Evolutionary conservation across 2,329 filamentous ascomycete species (phyloP).

Genomic region (Cladophialophora carrionii): DNA sequence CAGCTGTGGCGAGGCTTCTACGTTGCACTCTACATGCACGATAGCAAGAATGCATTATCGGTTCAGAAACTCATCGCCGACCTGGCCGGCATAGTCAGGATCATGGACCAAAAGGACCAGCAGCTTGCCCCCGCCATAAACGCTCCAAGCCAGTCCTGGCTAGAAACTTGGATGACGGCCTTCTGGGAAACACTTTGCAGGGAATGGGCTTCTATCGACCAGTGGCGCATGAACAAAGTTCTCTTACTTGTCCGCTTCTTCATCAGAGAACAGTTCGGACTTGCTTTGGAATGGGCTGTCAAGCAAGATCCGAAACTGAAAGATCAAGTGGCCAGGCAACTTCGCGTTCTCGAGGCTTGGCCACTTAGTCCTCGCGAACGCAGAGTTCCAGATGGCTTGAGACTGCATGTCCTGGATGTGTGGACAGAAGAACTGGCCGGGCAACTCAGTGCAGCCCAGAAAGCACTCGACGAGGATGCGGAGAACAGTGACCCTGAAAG

Average conservation of each 20-base stretch:
- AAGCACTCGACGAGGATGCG: slow-evolving; percentile 2
- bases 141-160: slow-evolving; percentile 21
- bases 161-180: slow-evolving; percentile 44
- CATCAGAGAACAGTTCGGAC: slow-evolving; percentile 33
- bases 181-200: slow-evolving; percentile 73
- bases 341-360: slow-evolving; percentile 25
- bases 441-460: slow-evolving; percentile 20
- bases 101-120: slow-evolving; percentile 26
- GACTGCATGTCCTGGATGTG: slow-evolving; percentile 85
- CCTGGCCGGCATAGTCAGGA: slow-evolving; percentile 30
- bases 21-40: slow-evolving; percentile 39
- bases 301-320: slow-evolving; percentile 31
- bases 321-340: slow-evolving; percentile 37
- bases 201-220: slow-evolving; percentile 73
- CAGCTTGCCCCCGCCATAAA: not conserved
- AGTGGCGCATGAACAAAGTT: slow-evolving; percentile 88
- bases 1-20: slow-evolving; percentile 39
- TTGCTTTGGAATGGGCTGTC: slow-evolving; percentile 25
- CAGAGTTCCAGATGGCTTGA: slow-evolving; percentile 77
- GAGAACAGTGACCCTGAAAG: not conserved
- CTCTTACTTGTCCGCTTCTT: slow-evolving; percentile 74
- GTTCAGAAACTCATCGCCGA: slow-evolving; percentile 36
- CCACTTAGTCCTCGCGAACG: slow-evolving; percentile 51
- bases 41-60: slow-evolving; percentile 35
- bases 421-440: slow-evolving; percentile 78